Conservation (phyloP, 2,329 filamentous ascomycete genomes). For the Volutella citrinella region DNA sequence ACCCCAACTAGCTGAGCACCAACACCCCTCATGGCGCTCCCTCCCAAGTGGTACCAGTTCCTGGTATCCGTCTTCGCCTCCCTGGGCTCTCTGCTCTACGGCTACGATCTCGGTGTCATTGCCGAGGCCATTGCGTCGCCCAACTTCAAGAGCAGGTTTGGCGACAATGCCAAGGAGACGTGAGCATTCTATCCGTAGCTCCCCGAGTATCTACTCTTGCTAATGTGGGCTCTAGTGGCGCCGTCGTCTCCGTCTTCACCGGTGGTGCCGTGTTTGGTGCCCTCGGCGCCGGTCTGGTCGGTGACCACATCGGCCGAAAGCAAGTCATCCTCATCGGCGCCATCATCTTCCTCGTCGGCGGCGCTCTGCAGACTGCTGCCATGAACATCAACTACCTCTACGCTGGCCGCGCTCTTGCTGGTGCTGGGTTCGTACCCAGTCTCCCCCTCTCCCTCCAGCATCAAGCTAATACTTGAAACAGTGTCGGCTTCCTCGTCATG, state of each 20-base stretch:
- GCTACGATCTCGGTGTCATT: slow-evolving; percentile 54
- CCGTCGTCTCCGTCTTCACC: slow-evolving; percentile 69
- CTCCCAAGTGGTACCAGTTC: slow-evolving; percentile 47
- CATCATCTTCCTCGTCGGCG: slow-evolving; percentile 69
- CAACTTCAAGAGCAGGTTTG: slow-evolving; percentile 40
- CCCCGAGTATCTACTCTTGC: no score
- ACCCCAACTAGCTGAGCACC: no score
- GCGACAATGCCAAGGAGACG: slow-evolving; percentile 34
- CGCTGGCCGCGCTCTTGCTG: slow-evolving; percentile 66
- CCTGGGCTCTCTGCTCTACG: slow-evolving; percentile 51
- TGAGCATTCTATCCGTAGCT: no score
- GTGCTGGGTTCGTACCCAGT: slow-evolving; percentile 46
- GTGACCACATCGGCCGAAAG: slow-evolving; percentile 66
- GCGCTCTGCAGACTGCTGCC: slow-evolving; percentile 70
- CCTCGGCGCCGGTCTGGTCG: slow-evolving; percentile 57
- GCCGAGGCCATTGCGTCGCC: slow-evolving; percentile 49
- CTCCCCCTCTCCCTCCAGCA: no score
- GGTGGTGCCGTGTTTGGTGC: slow-evolving; percentile 73
- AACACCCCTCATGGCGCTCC: slow-evolving; percentile 38
- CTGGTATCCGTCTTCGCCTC: slow-evolving; percentile 53
- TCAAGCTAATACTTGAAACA: slow-evolving; percentile 21
- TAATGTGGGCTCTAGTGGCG: slow-evolving; percentile 9
- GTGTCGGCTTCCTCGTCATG: slow-evolving; percentile 42
- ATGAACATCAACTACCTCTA: slow-evolving; percentile 58
- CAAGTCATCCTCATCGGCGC: slow-evolving; percentile 71